Evolutionary conservation across 2,329 filamentous ascomycete genomes (phyloP).

Genomic region (Fusarium dlaminii): DNA sequence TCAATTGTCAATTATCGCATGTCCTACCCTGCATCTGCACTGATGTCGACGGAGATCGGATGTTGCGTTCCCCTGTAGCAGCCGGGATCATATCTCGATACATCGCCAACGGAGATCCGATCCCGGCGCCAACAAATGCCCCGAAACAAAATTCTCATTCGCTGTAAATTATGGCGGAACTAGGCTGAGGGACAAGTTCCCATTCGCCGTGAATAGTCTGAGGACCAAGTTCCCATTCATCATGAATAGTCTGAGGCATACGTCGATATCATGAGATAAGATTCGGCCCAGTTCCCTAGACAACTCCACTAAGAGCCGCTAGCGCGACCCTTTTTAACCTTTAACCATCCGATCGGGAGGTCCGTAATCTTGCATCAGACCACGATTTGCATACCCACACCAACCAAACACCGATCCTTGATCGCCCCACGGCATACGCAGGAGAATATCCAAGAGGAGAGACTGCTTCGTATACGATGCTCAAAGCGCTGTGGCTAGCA

Average conservation of each 20-base stretch:
- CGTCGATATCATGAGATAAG: background rate
- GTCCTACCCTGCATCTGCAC: background rate
- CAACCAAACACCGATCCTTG: background rate
- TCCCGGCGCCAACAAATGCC: background rate
- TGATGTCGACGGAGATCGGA: background rate
- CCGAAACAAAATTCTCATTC: background rate
- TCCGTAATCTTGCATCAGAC: conserved; percentile 15
- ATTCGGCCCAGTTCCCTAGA: background rate
- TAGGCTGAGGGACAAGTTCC: background rate
- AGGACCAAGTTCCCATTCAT: background rate
- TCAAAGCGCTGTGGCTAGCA: conserved; percentile 19
- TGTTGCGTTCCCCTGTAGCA: background rate
- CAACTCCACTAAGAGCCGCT: background rate
- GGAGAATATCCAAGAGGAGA: background rate
- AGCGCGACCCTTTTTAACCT: background rate
- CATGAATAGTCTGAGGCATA: background rate
- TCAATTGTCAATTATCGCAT: background rate
- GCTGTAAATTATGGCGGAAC: too few species aligned
- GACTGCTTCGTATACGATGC: background rate
- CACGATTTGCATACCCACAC: background rate
- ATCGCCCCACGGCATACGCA: background rate
- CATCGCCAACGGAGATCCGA: background rate
- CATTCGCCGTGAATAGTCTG: background rate
- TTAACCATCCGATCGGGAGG: conserved; percentile 21
- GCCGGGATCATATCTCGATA: background rate